Conservation (phyloP, 1,284 basidiomycete species). For the Trametes pubescens region DNA sequence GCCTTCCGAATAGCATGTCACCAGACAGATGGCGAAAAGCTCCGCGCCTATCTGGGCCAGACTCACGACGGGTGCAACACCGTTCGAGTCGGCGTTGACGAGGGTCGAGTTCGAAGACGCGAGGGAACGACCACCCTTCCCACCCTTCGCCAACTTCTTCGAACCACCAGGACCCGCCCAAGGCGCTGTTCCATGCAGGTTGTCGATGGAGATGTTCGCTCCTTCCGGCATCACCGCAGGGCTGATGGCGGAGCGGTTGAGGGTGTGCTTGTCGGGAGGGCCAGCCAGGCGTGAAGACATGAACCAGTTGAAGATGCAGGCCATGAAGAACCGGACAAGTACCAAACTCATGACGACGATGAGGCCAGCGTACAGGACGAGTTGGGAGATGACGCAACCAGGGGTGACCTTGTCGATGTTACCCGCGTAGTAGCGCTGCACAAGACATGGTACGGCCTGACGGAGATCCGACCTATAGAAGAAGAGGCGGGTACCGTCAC, state of each 20-base stretch:
- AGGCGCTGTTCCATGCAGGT: conserved; percentile 90
- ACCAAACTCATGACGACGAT: conserved; percentile 93
- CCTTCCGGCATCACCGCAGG: conserved; percentile 97
- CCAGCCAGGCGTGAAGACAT: conserved; percentile 82
- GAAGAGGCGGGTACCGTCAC: conserved; percentile 91
- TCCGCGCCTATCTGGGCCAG: conserved; percentile 92
- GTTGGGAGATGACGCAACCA: conserved; percentile 91
- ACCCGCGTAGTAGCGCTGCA: conserved; percentile 89
- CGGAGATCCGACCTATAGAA: conserved; percentile 73
- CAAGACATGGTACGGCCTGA: conserved; percentile 80
- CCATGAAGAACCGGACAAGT: conserved; percentile 94
- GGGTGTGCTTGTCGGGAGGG: conserved; percentile 71
- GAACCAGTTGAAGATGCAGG: conserved; percentile 97
- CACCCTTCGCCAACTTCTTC: conserved; percentile 59
- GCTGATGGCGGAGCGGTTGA: conserved; percentile 83
- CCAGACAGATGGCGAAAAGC: conserved; percentile 93
- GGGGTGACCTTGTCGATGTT: conserved; percentile 97
- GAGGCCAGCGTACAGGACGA: conserved; percentile 93
- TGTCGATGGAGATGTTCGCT: conserved; percentile 90
- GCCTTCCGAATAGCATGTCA: conserved; percentile 98
- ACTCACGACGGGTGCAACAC: conserved; percentile 72
- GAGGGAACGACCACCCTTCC: conserved; percentile 55
- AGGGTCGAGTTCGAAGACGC: conserved; percentile 63
- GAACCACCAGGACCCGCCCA: conserved; percentile 74
- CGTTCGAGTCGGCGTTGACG: conserved; percentile 53